phyloP scores from a whole-genome alignment of 345 rosid species.

The Eucalyptus sp. region DNA sequence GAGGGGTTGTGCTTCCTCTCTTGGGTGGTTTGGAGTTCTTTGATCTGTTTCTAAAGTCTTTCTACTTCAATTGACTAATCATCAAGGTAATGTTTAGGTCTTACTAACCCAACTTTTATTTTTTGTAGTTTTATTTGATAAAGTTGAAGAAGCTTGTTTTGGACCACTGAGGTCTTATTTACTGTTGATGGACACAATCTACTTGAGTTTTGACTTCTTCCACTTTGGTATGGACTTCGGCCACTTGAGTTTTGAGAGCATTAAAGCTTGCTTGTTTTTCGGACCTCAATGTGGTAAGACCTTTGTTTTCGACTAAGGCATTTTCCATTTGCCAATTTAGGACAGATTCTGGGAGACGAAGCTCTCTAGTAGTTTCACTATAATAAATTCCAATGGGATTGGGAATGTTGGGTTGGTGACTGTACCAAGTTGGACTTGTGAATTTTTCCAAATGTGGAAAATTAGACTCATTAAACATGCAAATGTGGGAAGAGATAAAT shows the following conservation, averaged over 20 bases:
- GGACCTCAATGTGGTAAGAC: not conserved
- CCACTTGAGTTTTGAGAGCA: not conserved
- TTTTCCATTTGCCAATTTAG: not conserved
- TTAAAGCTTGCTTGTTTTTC: not conserved
- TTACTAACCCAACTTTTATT: not conserved
- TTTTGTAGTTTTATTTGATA: not conserved
- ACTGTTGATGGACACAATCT: not conserved
- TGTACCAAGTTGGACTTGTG: no score
- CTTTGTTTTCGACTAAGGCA: not conserved
- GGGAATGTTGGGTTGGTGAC: no score
- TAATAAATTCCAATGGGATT: no score
- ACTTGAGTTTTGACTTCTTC: not conserved
- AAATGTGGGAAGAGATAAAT: no score
- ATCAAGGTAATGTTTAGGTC: not conserved
- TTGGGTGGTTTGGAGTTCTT: not conserved
- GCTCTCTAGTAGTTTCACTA: no score
- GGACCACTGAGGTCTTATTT: not conserved
- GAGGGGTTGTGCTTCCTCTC: no score
- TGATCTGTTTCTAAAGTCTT: not conserved
- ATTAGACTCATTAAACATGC: no score
- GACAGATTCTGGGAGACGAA: rapidly evolving
- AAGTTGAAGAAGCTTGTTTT: not conserved
- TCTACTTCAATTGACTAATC: rapidly evolving
- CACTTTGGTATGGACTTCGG: not conserved
- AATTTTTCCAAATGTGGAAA: no score